phyloP scores from a whole-genome alignment of 2,329 filamentous ascomycete genomes.

The Xylariales sp. region DNA sequence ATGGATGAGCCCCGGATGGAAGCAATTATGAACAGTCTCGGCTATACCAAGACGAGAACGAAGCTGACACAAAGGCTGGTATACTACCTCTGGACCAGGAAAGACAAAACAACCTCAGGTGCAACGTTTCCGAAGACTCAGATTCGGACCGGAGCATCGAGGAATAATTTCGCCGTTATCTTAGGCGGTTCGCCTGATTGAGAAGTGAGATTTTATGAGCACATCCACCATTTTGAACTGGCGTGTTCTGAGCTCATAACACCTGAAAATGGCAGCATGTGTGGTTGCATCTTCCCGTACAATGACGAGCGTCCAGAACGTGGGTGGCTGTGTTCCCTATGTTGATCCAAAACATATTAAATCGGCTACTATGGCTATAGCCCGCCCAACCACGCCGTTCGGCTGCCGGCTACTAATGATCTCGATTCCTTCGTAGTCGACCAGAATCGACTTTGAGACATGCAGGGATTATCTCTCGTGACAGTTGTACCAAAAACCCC shows the following conservation, averaged over 20 bases:
- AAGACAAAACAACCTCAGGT: slow-evolving; percentile 11
- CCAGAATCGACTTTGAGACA: too few relatives aligned
- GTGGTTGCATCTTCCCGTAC: too few relatives aligned
- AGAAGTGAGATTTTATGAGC: slow-evolving; percentile 2
- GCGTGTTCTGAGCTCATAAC: slow-evolving; percentile 1
- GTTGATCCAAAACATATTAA: too few relatives aligned
- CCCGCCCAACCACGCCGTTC: too few relatives aligned
- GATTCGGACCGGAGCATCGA: slow-evolving; percentile 65
- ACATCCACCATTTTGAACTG: slow-evolving; percentile 1
- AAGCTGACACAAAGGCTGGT: slow-evolving; percentile 81
- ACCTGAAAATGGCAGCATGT: too few relatives aligned
- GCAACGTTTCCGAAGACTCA: slow-evolving; percentile 65
- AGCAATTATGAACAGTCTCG: slow-evolving; percentile 71
- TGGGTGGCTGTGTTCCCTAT: too few relatives aligned
- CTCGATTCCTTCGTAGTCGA: too few relatives aligned
- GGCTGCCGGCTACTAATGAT: too few relatives aligned
- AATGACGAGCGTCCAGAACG: too few relatives aligned
- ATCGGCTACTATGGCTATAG: too few relatives aligned
- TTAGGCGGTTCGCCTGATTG: slow-evolving; percentile 33
- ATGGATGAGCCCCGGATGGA: slow-evolving; percentile 66
- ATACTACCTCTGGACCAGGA: slow-evolving; percentile 79
- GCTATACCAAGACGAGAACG: slow-evolving; percentile 60
- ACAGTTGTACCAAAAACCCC: too few relatives aligned
- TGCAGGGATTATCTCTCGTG: too few relatives aligned
- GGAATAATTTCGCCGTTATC: slow-evolving; percentile 90